Evolutionary conservation across 352 stramenopile genomes (phyloP).

Genomic region (Globisporangium uncinulatum): DNA sequence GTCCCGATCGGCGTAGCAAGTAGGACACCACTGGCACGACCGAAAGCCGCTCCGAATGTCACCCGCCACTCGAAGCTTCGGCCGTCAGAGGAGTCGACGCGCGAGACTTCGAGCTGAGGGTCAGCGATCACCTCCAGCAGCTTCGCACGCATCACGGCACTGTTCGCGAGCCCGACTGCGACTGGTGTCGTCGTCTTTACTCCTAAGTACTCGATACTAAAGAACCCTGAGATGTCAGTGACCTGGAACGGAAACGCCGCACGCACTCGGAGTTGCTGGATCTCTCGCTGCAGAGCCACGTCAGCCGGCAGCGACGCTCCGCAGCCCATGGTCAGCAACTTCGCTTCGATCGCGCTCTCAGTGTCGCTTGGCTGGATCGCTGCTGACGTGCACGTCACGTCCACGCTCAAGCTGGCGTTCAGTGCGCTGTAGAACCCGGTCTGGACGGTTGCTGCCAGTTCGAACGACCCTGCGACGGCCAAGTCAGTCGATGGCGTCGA

Average conservation of each 20-base stretch:
- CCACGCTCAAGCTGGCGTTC: not conserved
- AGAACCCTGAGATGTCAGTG: constrained; percentile 4
- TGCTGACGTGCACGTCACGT: constrained; percentile 4
- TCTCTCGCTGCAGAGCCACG: constrained; percentile 1
- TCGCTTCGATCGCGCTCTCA: not conserved
- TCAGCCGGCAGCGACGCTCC: not conserved
- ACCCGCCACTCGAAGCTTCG: constrained; percentile 17
- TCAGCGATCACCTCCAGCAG: constrained; percentile 11
- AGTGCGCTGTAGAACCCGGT: constrained; percentile 9
- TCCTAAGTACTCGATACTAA: constrained; percentile 2
- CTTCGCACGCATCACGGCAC: constrained; percentile 7
- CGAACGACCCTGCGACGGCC: constrained; percentile 6
- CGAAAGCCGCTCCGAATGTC: constrained; percentile 9
- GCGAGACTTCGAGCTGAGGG: constrained; percentile 12
- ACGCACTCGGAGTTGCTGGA: constrained; percentile 9
- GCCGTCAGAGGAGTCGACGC: constrained; percentile 1
- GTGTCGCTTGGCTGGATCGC: constrained; percentile 4
- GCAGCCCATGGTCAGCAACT: constrained; percentile 9
- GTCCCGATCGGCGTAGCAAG: not conserved
- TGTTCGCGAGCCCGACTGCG: constrained; percentile 1
- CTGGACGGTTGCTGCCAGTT: not conserved
- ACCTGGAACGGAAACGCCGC: constrained; percentile 6
- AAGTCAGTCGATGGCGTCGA: constrained; percentile 3
- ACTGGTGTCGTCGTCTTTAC: not conserved
- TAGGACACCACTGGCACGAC: not conserved